Evolutionary conservation across 169 alveolate genomes (phyloP).

Genomic region (Cryptosporidium bovis): DNA sequence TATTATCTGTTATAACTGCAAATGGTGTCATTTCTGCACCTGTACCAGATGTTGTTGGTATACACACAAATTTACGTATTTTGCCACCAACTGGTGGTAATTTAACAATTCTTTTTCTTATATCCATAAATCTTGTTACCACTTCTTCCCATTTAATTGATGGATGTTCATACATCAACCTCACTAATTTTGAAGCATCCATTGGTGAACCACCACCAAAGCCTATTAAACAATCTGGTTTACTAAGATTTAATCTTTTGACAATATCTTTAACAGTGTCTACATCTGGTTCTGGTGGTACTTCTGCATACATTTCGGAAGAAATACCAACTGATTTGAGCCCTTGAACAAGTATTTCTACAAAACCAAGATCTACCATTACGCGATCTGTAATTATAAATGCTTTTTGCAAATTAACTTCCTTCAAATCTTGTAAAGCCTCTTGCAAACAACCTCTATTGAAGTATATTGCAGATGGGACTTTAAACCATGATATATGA

Average conservation of each 20-base stretch:
- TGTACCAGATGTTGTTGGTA: conserved; percentile 76
- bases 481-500: conserved; percentile 74
- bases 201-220: conserved; percentile 77
- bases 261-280: conserved; percentile 54
- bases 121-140: conserved; percentile 72
- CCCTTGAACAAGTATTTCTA: conserved; percentile 15
- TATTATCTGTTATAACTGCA: conserved; percentile 74
- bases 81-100: conserved; percentile 61
- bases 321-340: conserved; percentile 57
- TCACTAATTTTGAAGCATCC: conserved; percentile 75
- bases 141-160: conserved; percentile 67
- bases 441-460: conserved; percentile 67
- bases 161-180: conserved; percentile 75
- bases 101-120: conserved; percentile 71
- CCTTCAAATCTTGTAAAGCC: conserved; percentile 71
- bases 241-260: conserved; percentile 34
- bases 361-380: conserved; percentile 73
- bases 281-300: conserved; percentile 75
- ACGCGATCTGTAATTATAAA: conserved; percentile 74
- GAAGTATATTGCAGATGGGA: conserved; percentile 72
- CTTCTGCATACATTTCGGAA: conserved; percentile 62
- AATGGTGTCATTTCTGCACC: conserved; percentile 77
- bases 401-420: conserved; percentile 42
- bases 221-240: conserved; percentile 74
- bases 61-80: conserved; percentile 52